phyloP scores from a whole-genome alignment of 2,329 filamentous ascomycete species.

The Xylariaceae sp. region DNA sequence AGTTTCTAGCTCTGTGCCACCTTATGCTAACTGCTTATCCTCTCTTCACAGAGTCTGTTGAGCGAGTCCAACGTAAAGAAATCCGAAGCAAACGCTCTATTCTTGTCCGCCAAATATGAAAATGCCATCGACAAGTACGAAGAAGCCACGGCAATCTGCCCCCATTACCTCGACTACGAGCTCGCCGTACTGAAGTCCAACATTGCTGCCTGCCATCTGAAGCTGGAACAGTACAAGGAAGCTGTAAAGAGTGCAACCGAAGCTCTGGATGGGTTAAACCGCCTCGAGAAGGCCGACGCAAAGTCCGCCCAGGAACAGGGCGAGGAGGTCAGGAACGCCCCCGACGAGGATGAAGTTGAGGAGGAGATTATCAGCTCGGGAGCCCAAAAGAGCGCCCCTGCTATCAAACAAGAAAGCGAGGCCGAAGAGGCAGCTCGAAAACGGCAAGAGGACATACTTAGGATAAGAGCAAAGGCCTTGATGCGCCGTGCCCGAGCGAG shows the following conservation, averaged over 20 bases:
- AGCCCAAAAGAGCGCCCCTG: conserved; percentile 56
- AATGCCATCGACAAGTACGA: conserved; percentile 84
- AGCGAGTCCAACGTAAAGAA: conserved; percentile 76
- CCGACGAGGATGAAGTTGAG: conserved; percentile 54
- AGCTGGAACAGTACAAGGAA: conserved; percentile 83
- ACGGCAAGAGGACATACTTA: conserved; percentile 67
- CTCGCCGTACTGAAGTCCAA: conserved; percentile 87
- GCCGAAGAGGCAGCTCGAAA: conserved; percentile 42
- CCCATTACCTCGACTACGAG: conserved; percentile 86
- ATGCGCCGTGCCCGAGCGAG: conserved; percentile 78
- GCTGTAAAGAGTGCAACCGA: conserved; percentile 75
- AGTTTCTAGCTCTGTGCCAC: background rate
- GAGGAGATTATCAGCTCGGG: conserved; percentile 67
- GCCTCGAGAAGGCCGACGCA: conserved; percentile 51
- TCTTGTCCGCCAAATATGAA: conserved; percentile 72
- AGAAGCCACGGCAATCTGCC: conserved; percentile 77
- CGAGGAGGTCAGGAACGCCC: conserved; percentile 52
- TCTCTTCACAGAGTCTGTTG: conserved; percentile 62
- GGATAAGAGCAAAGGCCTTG: conserved; percentile 82
- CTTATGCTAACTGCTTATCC: conserved; percentile 3
- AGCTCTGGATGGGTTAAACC: conserved; percentile 75
- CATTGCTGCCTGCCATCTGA: conserved; percentile 86
- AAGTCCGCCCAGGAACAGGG: conserved; percentile 40
- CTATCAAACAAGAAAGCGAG: conserved; percentile 38
- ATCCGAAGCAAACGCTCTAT: conserved; percentile 78